Conservation (phyloP, 495 filamentous ascomycete species). For the Elasticomyces elasticus region DNA sequence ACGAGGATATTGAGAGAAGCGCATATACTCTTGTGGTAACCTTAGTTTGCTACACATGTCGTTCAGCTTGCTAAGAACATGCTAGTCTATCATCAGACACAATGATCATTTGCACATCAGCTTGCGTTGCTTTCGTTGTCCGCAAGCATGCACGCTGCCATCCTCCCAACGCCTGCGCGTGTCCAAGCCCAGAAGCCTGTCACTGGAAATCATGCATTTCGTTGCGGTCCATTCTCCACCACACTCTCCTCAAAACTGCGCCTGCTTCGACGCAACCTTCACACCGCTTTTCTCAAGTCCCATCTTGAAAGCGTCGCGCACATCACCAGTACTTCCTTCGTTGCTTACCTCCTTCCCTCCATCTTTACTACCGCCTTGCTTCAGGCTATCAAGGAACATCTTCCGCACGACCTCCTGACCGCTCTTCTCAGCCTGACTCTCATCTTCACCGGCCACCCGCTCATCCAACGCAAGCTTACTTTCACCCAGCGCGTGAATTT, state of each 20-base stretch:
- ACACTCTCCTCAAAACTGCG: slow-evolving; percentile 1
- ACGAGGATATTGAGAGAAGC: too few relatives aligned
- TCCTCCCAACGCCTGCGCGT: too few relatives aligned
- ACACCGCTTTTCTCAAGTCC: slow-evolving; percentile 30
- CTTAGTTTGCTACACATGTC: too few relatives aligned
- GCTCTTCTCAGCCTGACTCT: slow-evolving; percentile 42
- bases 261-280: slow-evolving; percentile 20
- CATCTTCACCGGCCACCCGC: slow-evolving; percentile 55
- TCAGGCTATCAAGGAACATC: slow-evolving; percentile 44
- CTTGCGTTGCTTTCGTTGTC: too few relatives aligned
- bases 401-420: slow-evolving; percentile 54
- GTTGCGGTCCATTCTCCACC: background rate
- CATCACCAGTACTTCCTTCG: slow-evolving; percentile 13
- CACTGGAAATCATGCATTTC: background rate
- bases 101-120: too few relatives aligned
- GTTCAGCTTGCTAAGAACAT: too few relatives aligned
- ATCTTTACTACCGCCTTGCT: slow-evolving; percentile 5
- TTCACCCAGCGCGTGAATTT: slow-evolving; percentile 78
- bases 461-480: slow-evolving; percentile 89
- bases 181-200: background rate
- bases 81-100: too few relatives aligned
- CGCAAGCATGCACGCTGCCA: too few relatives aligned
- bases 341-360: background rate
- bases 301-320: slow-evolving; percentile 30
- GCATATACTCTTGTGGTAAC: too few relatives aligned